Percentiles rank a stretch among this genome's conserved stretches.
Evolutionary conservation across 495 filamentous ascomycete genomes (phyloP).

Genomic region (Hyaloscypha finlandica): DNA sequence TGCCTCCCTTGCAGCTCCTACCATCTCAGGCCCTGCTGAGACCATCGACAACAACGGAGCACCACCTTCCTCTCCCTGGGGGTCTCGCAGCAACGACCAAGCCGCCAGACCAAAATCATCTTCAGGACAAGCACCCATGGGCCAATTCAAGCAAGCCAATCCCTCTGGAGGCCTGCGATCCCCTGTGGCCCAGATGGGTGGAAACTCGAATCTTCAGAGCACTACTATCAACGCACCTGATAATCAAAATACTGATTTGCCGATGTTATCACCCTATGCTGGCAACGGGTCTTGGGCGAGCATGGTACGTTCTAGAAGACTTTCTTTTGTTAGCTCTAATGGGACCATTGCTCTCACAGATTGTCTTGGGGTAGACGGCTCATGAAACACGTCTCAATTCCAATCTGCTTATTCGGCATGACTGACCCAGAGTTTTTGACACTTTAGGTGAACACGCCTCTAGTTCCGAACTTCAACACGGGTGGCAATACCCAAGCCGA

Average conservation of each 20-base stretch:
- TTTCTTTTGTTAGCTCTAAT: background rate
- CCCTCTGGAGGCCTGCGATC: slow-evolving; percentile 81
- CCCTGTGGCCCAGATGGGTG: slow-evolving; percentile 68
- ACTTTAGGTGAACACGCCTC: slow-evolving; percentile 71
- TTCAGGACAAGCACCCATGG: slow-evolving; percentile 86
- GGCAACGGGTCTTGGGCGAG: slow-evolving; percentile 95
- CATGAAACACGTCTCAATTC: background rate
- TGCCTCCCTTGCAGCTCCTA: slow-evolving; percentile 67
- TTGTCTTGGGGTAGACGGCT: no score
- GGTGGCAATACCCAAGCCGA: slow-evolving; percentile 70
- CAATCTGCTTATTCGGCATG: background rate
- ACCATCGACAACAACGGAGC: slow-evolving; percentile 53
- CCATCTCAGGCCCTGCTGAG: slow-evolving; percentile 60
- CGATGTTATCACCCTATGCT: slow-evolving; percentile 86
- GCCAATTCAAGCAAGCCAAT: slow-evolving; percentile 88
- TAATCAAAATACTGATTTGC: slow-evolving; percentile 64
- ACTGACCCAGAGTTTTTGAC: background rate
- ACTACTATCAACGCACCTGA: slow-evolving; percentile 78
- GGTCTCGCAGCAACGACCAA: slow-evolving; percentile 52
- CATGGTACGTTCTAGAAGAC: slow-evolving; percentile 56
- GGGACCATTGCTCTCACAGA: no score
- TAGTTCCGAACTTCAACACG: slow-evolving; percentile 81
- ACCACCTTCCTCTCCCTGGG: slow-evolving; percentile 79
- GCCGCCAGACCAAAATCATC: slow-evolving; percentile 85
- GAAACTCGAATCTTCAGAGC: slow-evolving; percentile 73